Evolutionary conservation across 1,284 basidiomycete genomes (phyloP), one percentile per base, ranked within the genome.

Genomic region (Trichosporon inkin): DNA sequence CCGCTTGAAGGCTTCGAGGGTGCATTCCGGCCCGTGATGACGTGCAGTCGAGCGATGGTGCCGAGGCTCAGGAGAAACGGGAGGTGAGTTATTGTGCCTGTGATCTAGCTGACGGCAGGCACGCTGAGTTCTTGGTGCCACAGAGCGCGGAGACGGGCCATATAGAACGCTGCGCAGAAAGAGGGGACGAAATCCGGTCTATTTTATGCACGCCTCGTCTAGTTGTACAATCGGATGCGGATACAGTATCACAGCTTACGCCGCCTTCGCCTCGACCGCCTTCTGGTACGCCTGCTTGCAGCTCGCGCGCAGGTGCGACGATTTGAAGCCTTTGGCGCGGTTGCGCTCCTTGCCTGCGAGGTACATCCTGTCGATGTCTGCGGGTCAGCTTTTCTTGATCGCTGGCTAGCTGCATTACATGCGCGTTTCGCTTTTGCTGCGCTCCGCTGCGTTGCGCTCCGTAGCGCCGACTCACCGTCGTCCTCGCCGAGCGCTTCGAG

Each of bases 401-500:
- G 3, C 37, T n/a, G n/a, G n/a, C n/a, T n/a, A n/a, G n/a, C n/a
- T n/a, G n/a, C n/a, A n/a, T n/a, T n/a, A n/a, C n/a, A n/a, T n/a
- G n/a, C n/a, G n/a, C n/a, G n/a, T n/a, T n/a, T n/a, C n/a, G n/a
- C n/a, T n/a, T n/a, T n/a, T n/a, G 8, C 28, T 4, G 28, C 4
- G 28, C 28, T 32, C 4, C 3, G 37, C 5, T 14, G 16, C 38
- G 14, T 8, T 16, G 16, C 11, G 11, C 38, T 40, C 4, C 38
- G 38, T 14, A 2, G 6, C 38, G 38, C 38, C n/a, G 16, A 40
- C 38, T 40, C 38, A 40, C 38, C 59, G 65, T 81, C 71, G 66
- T 84, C 80, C 67, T 85, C 85, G 6, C 84, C 85, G 0, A 90
- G 75, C 55, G 82, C 62, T 22, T 82, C 79, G 13, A 89, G 75